phyloP scores from a whole-genome alignment of 306 rosid species.

The Urtica urens region DNA sequence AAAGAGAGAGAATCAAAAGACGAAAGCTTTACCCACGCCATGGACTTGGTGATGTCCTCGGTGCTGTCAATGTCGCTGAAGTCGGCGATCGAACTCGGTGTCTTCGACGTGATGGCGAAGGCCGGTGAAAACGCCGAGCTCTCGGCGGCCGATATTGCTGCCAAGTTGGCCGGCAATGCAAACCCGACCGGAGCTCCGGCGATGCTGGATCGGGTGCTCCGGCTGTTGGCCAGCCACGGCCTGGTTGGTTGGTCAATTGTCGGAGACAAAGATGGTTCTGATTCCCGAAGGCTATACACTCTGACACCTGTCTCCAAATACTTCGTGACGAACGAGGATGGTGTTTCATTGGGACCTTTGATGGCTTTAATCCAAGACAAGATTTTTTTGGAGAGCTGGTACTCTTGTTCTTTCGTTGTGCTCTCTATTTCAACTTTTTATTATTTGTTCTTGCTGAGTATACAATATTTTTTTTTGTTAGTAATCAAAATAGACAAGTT shows the following conservation, averaged over 20 bases:
- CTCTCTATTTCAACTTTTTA: no score
- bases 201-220: slow-evolving; percentile 43
- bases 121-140: slow-evolving; percentile 24
- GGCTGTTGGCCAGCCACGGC: slow-evolving; percentile 36
- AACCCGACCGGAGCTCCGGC: slow-evolving; percentile 31
- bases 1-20: slow-evolving; percentile 17
- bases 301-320: slow-evolving; percentile 21
- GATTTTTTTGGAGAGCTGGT: slow-evolving; percentile 32
- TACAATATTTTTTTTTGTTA: no score
- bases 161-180: slow-evolving; percentile 18
- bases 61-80: slow-evolving; percentile 29
- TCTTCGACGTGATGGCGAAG: slow-evolving; percentile 36
- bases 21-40: slow-evolving; percentile 25
- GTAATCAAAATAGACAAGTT: no score
- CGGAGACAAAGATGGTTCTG: neutral
- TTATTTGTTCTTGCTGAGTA: no score
- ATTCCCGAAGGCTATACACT: slow-evolving; percentile 21
- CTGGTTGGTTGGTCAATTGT: slow-evolving; percentile 23
- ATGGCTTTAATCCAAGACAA: slow-evolving; percentile 23
- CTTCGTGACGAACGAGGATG: slow-evolving; percentile 27
- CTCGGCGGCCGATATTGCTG: slow-evolving; percentile 24
- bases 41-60: slow-evolving; percentile 14
- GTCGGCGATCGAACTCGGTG: slow-evolving; percentile 32
- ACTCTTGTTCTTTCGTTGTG: neutral
- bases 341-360: slow-evolving; percentile 25